Conservation (phyloP, 345 rosid species). For the Gossypioides kirkii region DNA sequence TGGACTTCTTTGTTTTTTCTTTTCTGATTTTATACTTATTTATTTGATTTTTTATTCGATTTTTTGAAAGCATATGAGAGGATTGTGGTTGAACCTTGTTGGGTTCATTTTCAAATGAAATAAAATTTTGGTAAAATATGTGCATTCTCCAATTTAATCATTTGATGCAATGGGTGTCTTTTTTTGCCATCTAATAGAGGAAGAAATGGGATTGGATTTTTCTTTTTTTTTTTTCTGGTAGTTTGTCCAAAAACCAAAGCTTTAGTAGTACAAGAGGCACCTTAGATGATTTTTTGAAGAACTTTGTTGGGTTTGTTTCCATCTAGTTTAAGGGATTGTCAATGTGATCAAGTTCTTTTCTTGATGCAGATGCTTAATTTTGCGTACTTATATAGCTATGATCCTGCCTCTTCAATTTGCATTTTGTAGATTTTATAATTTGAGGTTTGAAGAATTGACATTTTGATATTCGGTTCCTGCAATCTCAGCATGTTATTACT, state of each 20-base stretch:
- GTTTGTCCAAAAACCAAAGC: not conserved
- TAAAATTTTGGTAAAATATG: not conserved
- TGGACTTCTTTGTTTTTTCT: not conserved
- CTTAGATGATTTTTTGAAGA: conserved; percentile 1
- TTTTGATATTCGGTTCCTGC: conserved; percentile 7
- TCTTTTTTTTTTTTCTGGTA: not conserved
- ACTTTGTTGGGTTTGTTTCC: not conserved
- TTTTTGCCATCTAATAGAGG: not conserved
- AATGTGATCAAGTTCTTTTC: conserved; percentile 8
- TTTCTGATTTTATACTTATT: not conserved
- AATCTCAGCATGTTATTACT: not conserved
- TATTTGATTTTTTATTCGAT: conserved; percentile 2
- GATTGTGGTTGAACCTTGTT: conserved; percentile 26
- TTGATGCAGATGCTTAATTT: conserved; percentile 5
- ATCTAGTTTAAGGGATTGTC: not conserved
- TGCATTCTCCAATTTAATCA: conserved; percentile 2
- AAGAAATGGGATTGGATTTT: conserved; percentile 14
- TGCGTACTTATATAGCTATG: not conserved
- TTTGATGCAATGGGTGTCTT: not conserved
- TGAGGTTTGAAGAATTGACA: not conserved
- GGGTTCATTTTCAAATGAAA: not conserved
- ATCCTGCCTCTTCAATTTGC: not conserved
- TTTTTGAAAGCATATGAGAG: conserved; percentile 8
- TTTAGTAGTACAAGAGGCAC: conserved; percentile 1
- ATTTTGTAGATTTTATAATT: conserved; percentile 15